A percentile compares a stretch with the other conserved stretches of the same genome.
Conservation (phyloP, 2,329 filamentous ascomycete species). For the Trichophyton verrucosum region DNA sequence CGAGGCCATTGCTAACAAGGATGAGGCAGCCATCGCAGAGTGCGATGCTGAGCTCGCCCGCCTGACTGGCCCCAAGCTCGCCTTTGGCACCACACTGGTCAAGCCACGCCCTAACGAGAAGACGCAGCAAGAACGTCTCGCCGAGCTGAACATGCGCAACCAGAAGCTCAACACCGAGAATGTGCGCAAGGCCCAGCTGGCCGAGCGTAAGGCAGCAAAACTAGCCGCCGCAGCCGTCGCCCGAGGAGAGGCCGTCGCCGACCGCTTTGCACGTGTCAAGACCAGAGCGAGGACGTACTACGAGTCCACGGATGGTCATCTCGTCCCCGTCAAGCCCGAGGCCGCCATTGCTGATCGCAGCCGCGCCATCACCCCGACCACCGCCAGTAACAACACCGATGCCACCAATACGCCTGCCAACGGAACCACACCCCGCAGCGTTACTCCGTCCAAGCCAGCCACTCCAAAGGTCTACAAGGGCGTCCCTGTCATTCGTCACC, state of each 20-base stretch:
- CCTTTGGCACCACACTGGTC: slow-evolving; percentile 55
- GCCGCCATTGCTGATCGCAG: slow-evolving; percentile 36
- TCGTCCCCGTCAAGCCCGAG: slow-evolving; percentile 32
- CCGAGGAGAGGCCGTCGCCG: slow-evolving; percentile 48
- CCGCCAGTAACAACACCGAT: slow-evolving; percentile 26
- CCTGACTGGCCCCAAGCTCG: slow-evolving; percentile 48
- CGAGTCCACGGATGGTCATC: slow-evolving; percentile 43
- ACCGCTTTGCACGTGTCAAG: slow-evolving; percentile 48
- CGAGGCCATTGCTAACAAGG: slow-evolving; percentile 51
- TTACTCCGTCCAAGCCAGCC: slow-evolving; percentile 16
- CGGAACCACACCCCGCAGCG: slow-evolving; percentile 39
- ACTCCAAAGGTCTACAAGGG: slow-evolving; percentile 34
- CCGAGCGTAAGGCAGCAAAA: slow-evolving; percentile 56
- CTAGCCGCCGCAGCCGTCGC: slow-evolving; percentile 50
- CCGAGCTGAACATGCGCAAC: slow-evolving; percentile 72
- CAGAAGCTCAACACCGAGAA: slow-evolving; percentile 73
- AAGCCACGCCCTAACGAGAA: slow-evolving; percentile 44
- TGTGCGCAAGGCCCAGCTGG: slow-evolving; percentile 79
- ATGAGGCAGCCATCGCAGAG: slow-evolving; percentile 44
- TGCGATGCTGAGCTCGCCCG: slow-evolving; percentile 39
- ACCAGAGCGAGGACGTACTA: slow-evolving; percentile 58
- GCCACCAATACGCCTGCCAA: slow-evolving; percentile 44
- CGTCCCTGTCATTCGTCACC: slow-evolving; percentile 58
- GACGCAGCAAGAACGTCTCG: slow-evolving; percentile 68
- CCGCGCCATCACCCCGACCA: slow-evolving; percentile 35